Base-by-base conservation (phyloP, 495 filamentous ascomycete species). In the Cetradonia linearis region DNA sequence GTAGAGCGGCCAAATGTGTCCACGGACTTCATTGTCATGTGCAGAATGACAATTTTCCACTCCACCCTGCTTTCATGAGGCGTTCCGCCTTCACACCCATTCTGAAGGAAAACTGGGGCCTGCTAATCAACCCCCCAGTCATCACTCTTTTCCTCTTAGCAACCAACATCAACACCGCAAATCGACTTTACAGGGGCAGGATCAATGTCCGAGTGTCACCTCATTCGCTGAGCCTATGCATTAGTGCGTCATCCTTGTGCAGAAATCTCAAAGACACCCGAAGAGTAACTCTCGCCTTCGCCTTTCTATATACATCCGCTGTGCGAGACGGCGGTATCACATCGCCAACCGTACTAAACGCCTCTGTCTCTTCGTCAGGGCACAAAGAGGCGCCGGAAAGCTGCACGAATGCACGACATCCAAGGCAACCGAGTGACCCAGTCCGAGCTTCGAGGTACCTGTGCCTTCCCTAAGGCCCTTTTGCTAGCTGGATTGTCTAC, bases 361-460 rank as follows among this genome's bases (percentile, higher is more conserved):
- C 31, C 33, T 8, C 49, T 54, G 18, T 36, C 50, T 54, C 13
- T 30, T 31, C 50, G 20, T 31, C 50, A 20, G 18, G 31, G 50
- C 50, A 36, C 31, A 54, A 20, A 54, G 50, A 16, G 50, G 31
- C 50, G 50, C 50, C 31, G 50, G 50, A 54, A 54, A 25, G 50
- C 16, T 54, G 50, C 50, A 33, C 49, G 16, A 53, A 53, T 53
- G 49, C 49, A 54, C 50, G 50, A 54, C 50, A 54, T 54, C 50
- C 50, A 53, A 33, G 16, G 50, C 31, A 54, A 34, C 50, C 50
- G 31, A 33, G 7, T 31, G 31, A 53, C 50, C 50, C 50, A 53
- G 31, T 53, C 50, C 50, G 50, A 53, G 31, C 50, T 53, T 53
- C 28, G 10, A 20, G 50, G 50, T 53, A 53, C 50, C 50, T 54